phyloP scores from a whole-genome alignment of 345 rosid species.

The Salix purpurea region DNA sequence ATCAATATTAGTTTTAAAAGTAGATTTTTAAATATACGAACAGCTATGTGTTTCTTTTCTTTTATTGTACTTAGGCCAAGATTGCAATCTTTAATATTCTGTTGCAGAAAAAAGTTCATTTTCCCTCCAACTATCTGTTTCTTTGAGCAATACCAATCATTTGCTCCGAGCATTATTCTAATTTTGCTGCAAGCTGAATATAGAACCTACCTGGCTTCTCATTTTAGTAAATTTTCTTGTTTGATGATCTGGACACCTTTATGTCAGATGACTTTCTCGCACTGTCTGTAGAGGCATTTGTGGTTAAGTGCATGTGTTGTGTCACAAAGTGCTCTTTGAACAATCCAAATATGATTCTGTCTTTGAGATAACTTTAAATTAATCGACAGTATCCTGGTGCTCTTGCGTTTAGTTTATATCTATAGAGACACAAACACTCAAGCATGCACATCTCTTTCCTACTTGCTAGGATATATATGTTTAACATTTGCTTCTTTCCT shows the following conservation, averaged over 20 bases:
- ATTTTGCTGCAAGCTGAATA: not conserved
- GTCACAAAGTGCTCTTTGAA: too few species aligned
- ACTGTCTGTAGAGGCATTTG: too few species aligned
- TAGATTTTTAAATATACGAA: not conserved
- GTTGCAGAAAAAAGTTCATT: not conserved
- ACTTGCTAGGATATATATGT: not conserved
- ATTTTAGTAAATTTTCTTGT: not conserved
- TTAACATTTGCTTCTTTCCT: not conserved
- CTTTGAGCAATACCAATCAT: not conserved
- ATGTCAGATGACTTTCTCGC: too few species aligned
- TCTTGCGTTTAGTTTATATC: too few species aligned
- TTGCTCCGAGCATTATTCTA: not conserved
- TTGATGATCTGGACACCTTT: not conserved
- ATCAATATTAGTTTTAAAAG: not conserved
- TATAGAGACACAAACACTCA: not conserved
- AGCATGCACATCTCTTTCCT: not conserved
- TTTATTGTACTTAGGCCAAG: not conserved
- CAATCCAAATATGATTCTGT: too few species aligned
- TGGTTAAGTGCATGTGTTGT: too few species aligned
- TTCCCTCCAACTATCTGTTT: not conserved
- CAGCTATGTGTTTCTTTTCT: not conserved
- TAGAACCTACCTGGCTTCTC: not conserved
- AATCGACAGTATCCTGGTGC: too few species aligned
- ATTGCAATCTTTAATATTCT: not conserved
- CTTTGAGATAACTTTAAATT: too few species aligned